Conservation (phyloP, 163 green algal genomes). For the Botryococcus braunii region DNA sequence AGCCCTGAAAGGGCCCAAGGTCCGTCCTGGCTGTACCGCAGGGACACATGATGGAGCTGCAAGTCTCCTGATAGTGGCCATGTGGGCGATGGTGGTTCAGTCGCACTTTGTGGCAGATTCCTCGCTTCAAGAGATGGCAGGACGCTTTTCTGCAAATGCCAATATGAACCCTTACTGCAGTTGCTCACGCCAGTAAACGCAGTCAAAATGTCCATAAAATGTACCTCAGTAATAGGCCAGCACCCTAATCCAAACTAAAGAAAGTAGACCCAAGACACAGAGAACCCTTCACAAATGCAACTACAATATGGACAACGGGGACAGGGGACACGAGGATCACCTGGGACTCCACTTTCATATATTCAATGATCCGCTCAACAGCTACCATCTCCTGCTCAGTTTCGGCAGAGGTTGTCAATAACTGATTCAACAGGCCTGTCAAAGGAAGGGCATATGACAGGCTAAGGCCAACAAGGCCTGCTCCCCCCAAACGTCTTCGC, state of each 20-base stretch:
- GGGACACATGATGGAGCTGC: conserved; percentile 20
- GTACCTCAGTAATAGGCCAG: no score
- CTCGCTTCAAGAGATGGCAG: background rate
- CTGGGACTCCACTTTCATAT: conserved; percentile 16
- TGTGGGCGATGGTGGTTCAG: no score
- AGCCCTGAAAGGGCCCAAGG: conserved; percentile 45
- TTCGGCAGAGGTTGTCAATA: conserved; percentile 68
- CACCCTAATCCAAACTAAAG: no score
- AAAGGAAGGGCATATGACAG: conserved; percentile 76
- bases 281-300: no score
- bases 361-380: conserved; percentile 65
- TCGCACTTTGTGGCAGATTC: background rate
- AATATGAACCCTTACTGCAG: no score
- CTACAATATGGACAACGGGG: no score
- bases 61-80: background rate
- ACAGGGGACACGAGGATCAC: no score
- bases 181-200: no score
- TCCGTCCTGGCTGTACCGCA: conserved; percentile 33
- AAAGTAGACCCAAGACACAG: no score
- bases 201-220: no score
- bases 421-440: conserved; percentile 66
- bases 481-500: background rate
- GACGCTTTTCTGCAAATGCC: background rate
- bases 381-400: conserved; percentile 74
- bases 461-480: conserved; percentile 42